A percentile compares a stretch with the other conserved stretches of the same genome.
Evolutionary conservation across 176 grass and related monocot species (phyloP).

Genomic region (Phyllostachys edulis): DNA sequence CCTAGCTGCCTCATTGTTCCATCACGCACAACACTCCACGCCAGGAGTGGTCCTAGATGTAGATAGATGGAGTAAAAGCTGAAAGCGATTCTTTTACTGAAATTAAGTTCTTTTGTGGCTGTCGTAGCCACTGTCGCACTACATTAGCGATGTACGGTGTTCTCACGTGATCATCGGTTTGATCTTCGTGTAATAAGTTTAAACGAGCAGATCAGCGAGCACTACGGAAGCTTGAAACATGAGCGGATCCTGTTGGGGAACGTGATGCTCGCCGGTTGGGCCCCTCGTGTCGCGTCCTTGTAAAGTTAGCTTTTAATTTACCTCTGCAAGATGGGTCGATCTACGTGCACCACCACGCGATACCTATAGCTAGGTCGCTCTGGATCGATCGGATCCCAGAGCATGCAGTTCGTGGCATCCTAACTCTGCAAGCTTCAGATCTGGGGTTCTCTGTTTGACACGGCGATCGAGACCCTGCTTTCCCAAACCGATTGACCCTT

Average conservation of each 20-base stretch:
- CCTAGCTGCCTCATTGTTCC: neutral
- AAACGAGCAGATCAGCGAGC: neutral
- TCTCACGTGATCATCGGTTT: neutral
- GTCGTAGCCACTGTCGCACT: no score
- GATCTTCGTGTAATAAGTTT: neutral
- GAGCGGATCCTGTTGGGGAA: neutral
- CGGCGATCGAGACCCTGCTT: no score
- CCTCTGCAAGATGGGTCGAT: neutral
- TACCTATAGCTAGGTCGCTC: neutral
- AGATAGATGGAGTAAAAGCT: no score
- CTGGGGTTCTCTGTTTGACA: neutral
- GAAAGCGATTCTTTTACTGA: no score
- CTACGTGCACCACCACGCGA: neutral
- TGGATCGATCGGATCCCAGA: neutral
- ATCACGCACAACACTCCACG: neutral
- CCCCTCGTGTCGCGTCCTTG: neutral
- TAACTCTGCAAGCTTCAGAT: neutral
- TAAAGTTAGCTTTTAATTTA: neutral
- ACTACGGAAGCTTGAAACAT: neutral
- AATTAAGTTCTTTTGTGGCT: neutral
- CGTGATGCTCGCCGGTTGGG: neutral
- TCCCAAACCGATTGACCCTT: neutral
- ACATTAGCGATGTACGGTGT: neutral
- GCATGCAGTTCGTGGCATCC: neutral
- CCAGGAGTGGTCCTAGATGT: no score